phyloP scores from a whole-genome alignment of 768 basidiomycete genomes.

The Tulasnella sp. region DNA sequence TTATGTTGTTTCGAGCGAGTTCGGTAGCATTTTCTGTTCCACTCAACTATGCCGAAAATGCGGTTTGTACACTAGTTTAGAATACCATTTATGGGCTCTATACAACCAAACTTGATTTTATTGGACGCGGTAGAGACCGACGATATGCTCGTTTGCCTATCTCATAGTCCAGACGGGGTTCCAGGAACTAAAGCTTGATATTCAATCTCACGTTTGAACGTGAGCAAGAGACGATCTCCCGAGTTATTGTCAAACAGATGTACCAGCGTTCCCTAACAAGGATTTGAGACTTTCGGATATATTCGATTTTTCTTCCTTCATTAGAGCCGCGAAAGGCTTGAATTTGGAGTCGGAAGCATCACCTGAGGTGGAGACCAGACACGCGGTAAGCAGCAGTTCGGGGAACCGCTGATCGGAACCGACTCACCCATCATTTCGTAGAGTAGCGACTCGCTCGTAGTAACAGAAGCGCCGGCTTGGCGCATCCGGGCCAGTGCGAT shows the following conservation, averaged over 20 bases:
- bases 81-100: not conserved
- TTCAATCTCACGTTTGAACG: not conserved
- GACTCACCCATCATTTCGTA: slow-evolving; percentile 68
- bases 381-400: slow-evolving; percentile 23
- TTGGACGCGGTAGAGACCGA: not conserved
- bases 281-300: slow-evolving; percentile 46
- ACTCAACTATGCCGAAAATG: not conserved
- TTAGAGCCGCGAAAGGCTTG: slow-evolving; percentile 62
- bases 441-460: slow-evolving; percentile 74
- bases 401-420: slow-evolving; percentile 27
- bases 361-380: slow-evolving; percentile 39
- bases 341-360: slow-evolving; percentile 64
- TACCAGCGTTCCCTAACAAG: slow-evolving; percentile 34
- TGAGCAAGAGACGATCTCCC: not conserved
- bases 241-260: not conserved
- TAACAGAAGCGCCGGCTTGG: slow-evolving; percentile 64
- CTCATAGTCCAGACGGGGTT: not conserved
- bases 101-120: not conserved
- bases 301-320: slow-evolving; percentile 72
- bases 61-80: not conserved
- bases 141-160: not conserved
- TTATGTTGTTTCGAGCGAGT: not conserved
- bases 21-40: not conserved
- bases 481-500: slow-evolving; percentile 67
- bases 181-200: not conserved